Evolutionary conservation across 805 yeast species (phyloP).

Genomic region (Myxozyma mucilagina): DNA sequence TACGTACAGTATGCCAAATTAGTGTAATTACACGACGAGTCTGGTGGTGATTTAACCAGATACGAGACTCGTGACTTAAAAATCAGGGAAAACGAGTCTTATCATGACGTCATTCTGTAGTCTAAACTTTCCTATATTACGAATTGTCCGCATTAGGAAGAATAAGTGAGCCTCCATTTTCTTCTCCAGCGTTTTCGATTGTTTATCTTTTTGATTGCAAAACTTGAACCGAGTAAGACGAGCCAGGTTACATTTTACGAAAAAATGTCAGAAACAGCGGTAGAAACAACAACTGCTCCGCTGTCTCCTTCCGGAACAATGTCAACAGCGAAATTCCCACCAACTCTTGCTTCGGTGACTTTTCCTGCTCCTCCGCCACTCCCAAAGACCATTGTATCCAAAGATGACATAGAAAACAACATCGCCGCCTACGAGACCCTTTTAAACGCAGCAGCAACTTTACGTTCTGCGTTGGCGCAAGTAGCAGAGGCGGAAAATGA

Average conservation of each 20-base stretch:
- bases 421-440: slow-evolving; percentile 52
- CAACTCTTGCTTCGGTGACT: slow-evolving; percentile 34
- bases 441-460: slow-evolving; percentile 48
- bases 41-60: not conserved
- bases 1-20: not conserved
- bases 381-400: slow-evolving; percentile 40
- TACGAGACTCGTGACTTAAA: not conserved
- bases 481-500: slow-evolving; percentile 65
- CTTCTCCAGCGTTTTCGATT: not conserved
- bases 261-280: not conserved
- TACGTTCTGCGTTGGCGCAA: slow-evolving; percentile 49
- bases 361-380: slow-evolving; percentile 53
- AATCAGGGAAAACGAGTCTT: not conserved
- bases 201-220: not conserved
- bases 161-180: not conserved
- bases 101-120: not conserved
- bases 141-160: slow-evolving; percentile 3
- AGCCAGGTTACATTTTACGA: not conserved
- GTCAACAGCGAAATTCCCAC: slow-evolving; percentile 25
- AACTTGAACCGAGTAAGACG: not conserved
- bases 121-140: not conserved
- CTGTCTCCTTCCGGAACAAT: slow-evolving; percentile 28
- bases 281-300: not conserved
- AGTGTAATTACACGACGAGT: not conserved
- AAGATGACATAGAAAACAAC: slow-evolving; percentile 54